Evolutionary conservation across 2,329 filamentous ascomycete species (phyloP).

Genomic region (Trichoderma harzianum): DNA sequence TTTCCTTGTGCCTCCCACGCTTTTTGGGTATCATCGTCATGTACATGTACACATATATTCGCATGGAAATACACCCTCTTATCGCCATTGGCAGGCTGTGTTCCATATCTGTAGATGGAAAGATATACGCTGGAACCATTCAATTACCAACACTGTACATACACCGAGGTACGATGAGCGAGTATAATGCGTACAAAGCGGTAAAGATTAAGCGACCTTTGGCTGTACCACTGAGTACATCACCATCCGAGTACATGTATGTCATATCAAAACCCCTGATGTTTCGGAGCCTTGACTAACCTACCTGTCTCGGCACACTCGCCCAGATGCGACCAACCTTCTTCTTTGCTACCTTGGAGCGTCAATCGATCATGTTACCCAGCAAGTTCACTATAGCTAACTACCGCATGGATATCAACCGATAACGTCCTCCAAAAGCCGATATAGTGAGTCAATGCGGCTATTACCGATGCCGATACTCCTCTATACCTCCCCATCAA

Average conservation of each 20-base stretch:
- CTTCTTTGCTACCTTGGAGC: neutral
- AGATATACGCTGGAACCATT: neutral
- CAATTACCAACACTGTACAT: neutral
- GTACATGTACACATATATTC: neutral
- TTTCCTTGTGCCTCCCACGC: neutral
- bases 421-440: neutral
- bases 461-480: neutral
- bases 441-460: neutral
- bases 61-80: neutral
- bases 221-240: neutral
- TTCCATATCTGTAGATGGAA: neutral
- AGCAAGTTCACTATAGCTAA: neutral
- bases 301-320: slow-evolving; percentile 4
- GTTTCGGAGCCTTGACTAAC: slow-evolving; percentile 7
- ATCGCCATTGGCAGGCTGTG: neutral
- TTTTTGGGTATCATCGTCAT: neutral
- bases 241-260: neutral
- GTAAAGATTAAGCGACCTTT: neutral
- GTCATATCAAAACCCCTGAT: slow-evolving; percentile 1
- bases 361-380: neutral
- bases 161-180: neutral
- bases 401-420: neutral
- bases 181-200: neutral
- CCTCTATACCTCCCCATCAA: neutral
- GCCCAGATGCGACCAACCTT: slow-evolving; percentile 8